Evolutionary conservation across 179 eudicot species (phyloP), one percentile per base, ranked within the genome.

Genomic region (Carnegiea gigantea): DNA sequence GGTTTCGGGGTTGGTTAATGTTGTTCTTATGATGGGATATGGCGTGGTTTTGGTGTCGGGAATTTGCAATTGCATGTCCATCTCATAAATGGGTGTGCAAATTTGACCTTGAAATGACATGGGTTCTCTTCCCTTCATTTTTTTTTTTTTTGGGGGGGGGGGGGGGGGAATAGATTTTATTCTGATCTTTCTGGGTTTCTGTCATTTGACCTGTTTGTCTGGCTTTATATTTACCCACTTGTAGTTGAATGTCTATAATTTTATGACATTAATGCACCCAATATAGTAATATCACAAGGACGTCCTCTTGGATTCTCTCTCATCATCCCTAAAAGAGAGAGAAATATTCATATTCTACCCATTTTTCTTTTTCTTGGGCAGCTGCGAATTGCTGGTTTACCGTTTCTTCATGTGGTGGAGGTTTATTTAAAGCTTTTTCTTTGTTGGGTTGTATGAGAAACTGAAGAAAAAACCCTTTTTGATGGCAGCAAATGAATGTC

Each of bases 31-130:
- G 44, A 30, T 70, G 46, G 23, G 44, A 70, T 70, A 36, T 70
- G 44, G 73, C 73, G 73, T 36, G 73, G 73, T 70, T 15, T 67
- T 67, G 72, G 40, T 67, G 72, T 67, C 72, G 72, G 72, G 72
- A 0, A 26, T 67, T 70, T 36, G 7, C 46, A 70, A 30, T 70
- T 70, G 73, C 73, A 70, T 70, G 73, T 36, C 73, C 46, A 17
- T 3, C 14, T 70, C 73, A 70, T 2, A 26, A 30, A 30, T 70
- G 21, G 44, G 9, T 36, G 44, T 85, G 74, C 33, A 82, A 86
- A 86, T 89, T 88, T 87, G 91, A 87, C 89, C 43, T 84, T 70
- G 23, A 70, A 13, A 70, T 70, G 44, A 70, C 83, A 82, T 7
- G 4, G 59, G 40, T 75, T 78, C 82, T 75, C 1, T 57, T 18